Percentiles rank a stretch among this genome's conserved stretches.
Evolutionary conservation across 129 eudicot species (phyloP).

Genomic region (Oenanthe sinensis): DNA sequence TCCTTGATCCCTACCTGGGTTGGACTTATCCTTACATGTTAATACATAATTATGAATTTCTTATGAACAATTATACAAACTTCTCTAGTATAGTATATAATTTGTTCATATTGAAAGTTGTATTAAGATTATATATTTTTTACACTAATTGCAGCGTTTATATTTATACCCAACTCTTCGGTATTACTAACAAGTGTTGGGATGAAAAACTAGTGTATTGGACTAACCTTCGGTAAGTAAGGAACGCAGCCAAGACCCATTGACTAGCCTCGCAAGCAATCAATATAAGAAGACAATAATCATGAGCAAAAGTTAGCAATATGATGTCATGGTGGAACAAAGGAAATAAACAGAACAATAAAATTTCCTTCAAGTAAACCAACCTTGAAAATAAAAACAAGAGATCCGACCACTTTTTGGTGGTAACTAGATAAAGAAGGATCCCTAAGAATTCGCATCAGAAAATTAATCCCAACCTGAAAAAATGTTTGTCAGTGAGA

Average conservation of each 20-base stretch:
- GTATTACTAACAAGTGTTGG: neutral
- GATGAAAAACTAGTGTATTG: neutral
- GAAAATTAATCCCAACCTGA: slow-evolving; percentile 94
- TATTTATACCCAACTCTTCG: neutral
- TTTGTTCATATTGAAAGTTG: neutral
- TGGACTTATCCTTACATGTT: neutral
- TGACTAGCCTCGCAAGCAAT: slow-evolving; percentile 53
- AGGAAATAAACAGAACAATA: neutral
- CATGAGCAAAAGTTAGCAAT: neutral
- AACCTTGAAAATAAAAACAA: slow-evolving; percentile 95
- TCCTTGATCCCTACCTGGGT: neutral
- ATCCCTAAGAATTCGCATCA: slow-evolving; percentile 93
- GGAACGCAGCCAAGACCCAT: slow-evolving; percentile 98
- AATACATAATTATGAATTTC: neutral
- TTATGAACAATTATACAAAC: neutral
- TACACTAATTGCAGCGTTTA: neutral
- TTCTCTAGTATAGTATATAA: neutral
- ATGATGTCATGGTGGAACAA: neutral
- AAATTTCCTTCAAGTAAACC: slow-evolving; percentile 17
- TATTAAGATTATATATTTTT: neutral
- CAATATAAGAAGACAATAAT: neutral
- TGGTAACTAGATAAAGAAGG: slow-evolving; percentile 96
- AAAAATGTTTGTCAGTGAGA: slow-evolving; percentile 18
- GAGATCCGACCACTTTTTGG: slow-evolving; percentile 94
- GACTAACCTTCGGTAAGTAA: slow-evolving; percentile 91